phyloP scores from a whole-genome alignment of 2,329 filamentous ascomycete species.

The Aspergillus alliaceus region DNA sequence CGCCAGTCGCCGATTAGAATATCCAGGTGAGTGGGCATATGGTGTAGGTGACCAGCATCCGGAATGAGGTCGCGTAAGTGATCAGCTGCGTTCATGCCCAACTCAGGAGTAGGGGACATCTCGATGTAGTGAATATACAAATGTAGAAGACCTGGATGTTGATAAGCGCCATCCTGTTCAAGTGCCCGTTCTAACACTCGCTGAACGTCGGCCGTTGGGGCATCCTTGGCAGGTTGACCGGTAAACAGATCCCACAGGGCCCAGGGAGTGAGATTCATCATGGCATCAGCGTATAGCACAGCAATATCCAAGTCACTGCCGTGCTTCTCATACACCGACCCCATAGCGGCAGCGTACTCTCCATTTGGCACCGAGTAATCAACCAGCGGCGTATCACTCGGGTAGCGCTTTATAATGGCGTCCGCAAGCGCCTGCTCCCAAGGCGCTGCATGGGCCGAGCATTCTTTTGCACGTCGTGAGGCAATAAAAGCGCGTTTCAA shows the following conservation, averaged over 20 bases:
- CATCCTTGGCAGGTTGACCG: slow-evolving; percentile 53
- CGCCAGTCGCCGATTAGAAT: slow-evolving; percentile 69
- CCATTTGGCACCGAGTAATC: slow-evolving; percentile 56
- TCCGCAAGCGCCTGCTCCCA: slow-evolving; percentile 63
- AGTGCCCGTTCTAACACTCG: slow-evolving; percentile 59
- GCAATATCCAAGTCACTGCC: slow-evolving; percentile 60
- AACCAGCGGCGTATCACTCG: slow-evolving; percentile 46
- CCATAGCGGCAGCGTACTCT: slow-evolving; percentile 63
- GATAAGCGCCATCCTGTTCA: slow-evolving; percentile 44
- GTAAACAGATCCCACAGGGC: slow-evolving; percentile 61
- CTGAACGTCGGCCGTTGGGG: slow-evolving; percentile 59
- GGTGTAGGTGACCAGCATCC: slow-evolving; percentile 66
- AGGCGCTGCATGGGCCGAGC: slow-evolving; percentile 38
- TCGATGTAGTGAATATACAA: slow-evolving; percentile 76
- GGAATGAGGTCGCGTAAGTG: slow-evolving; percentile 69
- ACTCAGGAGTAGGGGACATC: slow-evolving; percentile 67
- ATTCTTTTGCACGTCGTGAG: slow-evolving; percentile 43
- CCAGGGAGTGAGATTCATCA: slow-evolving; percentile 68
- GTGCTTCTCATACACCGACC: slow-evolving; percentile 52
- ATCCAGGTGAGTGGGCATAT: slow-evolving; percentile 76
- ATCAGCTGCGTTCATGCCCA: slow-evolving; percentile 60
- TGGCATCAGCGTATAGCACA: slow-evolving; percentile 61
- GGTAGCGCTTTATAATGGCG: slow-evolving; percentile 63
- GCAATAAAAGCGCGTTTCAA: slow-evolving; percentile 51
- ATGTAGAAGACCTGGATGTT: slow-evolving; percentile 70